Percentiles rank a stretch among this genome's conserved stretches.
Evolutionary conservation across 352 stramenopile genomes (phyloP).

Genomic region (Globisporangium orthogonon): DNA sequence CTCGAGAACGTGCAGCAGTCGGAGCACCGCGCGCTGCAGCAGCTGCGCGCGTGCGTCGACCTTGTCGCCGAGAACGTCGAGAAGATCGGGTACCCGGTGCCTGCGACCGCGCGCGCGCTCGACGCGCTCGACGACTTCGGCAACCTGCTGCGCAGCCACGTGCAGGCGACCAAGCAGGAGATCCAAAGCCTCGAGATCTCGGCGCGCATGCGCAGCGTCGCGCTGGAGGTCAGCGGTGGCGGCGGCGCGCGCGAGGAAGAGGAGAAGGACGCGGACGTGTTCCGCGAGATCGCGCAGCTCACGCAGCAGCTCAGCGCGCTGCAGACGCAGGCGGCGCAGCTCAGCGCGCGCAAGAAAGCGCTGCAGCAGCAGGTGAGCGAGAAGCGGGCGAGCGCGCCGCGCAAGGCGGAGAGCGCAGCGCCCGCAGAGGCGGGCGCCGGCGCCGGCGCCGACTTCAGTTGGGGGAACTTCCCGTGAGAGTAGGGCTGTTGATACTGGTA

Average conservation of each 20-base stretch:
- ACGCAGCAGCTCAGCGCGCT: slow-evolving; percentile 42
- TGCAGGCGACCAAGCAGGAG: slow-evolving; percentile 48
- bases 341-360: slow-evolving; percentile 18
- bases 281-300: slow-evolving; percentile 25
- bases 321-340: slow-evolving; percentile 30
- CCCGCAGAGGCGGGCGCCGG: not conserved
- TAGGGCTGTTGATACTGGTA: no score
- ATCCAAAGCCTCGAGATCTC: slow-evolving; percentile 67
- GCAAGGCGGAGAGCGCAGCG: slow-evolving; percentile 7
- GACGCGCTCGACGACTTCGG: slow-evolving; percentile 52
- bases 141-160: slow-evolving; percentile 41
- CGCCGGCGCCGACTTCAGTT: slow-evolving; percentile 1
- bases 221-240: slow-evolving; percentile 22
- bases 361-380: slow-evolving; percentile 18
- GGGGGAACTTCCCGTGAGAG: slow-evolving; percentile 9
- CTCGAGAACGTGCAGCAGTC: slow-evolving; percentile 29
- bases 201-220: slow-evolving; percentile 48
- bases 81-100: slow-evolving; percentile 42
- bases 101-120: slow-evolving; percentile 26
- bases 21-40: slow-evolving; percentile 26
- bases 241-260: not conserved
- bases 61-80: slow-evolving; percentile 37
- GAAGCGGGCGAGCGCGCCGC: slow-evolving; percentile 3
- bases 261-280: slow-evolving; percentile 15
- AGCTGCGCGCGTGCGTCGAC: slow-evolving; percentile 35